Conservation (phyloP, 2,329 filamentous ascomycete species). For the Endoconidiophora laricicola region DNA sequence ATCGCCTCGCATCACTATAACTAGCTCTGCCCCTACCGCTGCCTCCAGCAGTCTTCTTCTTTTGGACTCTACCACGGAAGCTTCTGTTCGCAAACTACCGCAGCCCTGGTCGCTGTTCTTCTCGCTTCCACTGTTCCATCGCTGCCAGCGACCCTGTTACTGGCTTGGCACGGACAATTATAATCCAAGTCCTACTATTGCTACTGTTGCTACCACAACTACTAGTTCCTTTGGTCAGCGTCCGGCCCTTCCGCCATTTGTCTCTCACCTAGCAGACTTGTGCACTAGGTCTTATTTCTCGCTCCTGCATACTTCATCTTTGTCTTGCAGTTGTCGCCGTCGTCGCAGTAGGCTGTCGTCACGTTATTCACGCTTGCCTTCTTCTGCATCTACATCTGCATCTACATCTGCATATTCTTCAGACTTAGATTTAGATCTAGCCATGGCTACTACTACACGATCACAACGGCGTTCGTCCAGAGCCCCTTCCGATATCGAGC, state of each 20-base stretch:
- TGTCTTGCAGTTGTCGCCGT: neutral
- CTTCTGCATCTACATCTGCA: neutral
- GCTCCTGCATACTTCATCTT: neutral
- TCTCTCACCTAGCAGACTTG: conserved; percentile 4
- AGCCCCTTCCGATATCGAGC: neutral
- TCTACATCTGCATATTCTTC: neutral
- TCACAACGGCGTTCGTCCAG: conserved; percentile 8
- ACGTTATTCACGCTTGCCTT: neutral
- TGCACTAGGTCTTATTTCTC: neutral
- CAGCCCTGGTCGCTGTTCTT: conserved; percentile 5
- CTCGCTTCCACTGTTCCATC: conserved; percentile 4
- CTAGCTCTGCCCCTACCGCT: conserved; percentile 17
- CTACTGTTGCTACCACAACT: neutral
- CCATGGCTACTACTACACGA: conserved; percentile 9
- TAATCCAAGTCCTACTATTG: neutral
- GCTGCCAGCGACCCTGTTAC: neutral
- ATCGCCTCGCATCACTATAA: conserved; percentile 16
- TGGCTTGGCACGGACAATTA: too few relatives aligned
- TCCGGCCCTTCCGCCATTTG: conserved; percentile 12
- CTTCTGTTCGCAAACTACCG: too few relatives aligned
- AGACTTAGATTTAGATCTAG: neutral
- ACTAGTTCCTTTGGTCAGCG: conserved; percentile 5
- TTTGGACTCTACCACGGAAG: too few relatives aligned
- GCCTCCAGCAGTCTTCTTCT: conserved; percentile 13
- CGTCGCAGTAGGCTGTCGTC: neutral